Base-by-base conservation (phyloP, 176 grass and related monocot genomes). In the Musa itinerans region DNA sequence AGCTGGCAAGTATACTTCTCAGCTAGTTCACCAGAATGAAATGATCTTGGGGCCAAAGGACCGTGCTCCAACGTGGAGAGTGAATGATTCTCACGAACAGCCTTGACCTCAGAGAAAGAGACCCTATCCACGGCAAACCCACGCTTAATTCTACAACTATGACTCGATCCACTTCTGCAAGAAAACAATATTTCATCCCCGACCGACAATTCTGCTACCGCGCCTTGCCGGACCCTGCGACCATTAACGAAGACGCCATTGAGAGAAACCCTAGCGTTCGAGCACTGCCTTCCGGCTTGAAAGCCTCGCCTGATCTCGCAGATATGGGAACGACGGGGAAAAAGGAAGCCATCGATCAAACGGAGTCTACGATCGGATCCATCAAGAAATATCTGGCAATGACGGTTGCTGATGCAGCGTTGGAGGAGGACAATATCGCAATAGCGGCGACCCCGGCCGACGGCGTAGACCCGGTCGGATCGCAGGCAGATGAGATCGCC, bases 81-180 rank as follows among this genome's bases (percentile, higher is more conserved):
- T 15, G 19, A 10, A 2, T 16, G 8, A 23, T 73, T 43, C 10
- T 69, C n/a, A 19, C 26, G 19, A 54, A 5, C 55, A 20, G 53
- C 6, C 43, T 26, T 21, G 13, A 1, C 43, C 79, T 69, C 79
- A 17, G 78, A 84, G 11, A 86, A 81, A 62, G 86, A 69, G 71
- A 96, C 80, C 68, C 79, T 87, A 72, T 96, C 89, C 10, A 86
- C 87, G 49, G 83, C 20, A 79, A 96, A 87, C 14, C 76, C 85
- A 63, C 79, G 83, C 55, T 75, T 86, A 65, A 50, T 50, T 52
- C 83, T 78, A 10, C 79, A 74, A 2, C 51, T 19, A 54, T 50
- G 34, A 49, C 48, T 17, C n/a, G 9, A 29, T 64, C 34, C 34
- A 68, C 21, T 80, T 50, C 21, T 13, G 19, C 74, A 76, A 24